Evolutionary conservation across 208 protist genomes (phyloP).

Genomic region (Eutreptiella sp.): DNA sequence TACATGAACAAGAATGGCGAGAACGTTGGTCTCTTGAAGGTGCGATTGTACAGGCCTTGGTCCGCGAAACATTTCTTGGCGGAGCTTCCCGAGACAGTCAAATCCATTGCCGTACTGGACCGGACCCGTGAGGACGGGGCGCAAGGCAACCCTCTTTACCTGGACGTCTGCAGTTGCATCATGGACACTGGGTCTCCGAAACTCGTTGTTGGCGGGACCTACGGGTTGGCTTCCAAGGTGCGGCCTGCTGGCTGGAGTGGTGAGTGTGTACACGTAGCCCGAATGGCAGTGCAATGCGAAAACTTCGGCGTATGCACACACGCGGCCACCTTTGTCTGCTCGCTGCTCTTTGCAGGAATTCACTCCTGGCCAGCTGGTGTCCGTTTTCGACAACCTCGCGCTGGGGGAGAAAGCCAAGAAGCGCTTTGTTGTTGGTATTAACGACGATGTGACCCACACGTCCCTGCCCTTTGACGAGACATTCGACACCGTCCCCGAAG

Average conservation of each 20-base stretch:
- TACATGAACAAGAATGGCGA: conserved; percentile 37
- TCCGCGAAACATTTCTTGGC: conserved; percentile 33
- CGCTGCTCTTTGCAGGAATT: no score
- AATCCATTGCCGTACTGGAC: conserved; percentile 51
- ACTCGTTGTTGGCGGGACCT: conserved; percentile 50
- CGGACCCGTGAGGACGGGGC: conserved; percentile 47
- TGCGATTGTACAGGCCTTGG: conserved; percentile 57
- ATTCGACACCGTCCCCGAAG: conserved; percentile 38
- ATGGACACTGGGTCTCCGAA: background rate
- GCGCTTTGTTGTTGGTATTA: conserved; percentile 59
- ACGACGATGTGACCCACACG: conserved; percentile 54
- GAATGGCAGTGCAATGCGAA: no score
- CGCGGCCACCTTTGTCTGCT: no score
- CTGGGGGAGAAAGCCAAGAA: conserved; percentile 35
- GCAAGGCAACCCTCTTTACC: conserved; percentile 54
- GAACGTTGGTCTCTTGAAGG: conserved; percentile 58
- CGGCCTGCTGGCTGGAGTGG: no score
- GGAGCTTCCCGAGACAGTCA: conserved; percentile 42
- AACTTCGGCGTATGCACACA: no score
- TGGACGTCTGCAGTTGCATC: conserved; percentile 48
- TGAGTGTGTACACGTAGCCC: no score
- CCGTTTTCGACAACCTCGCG: conserved; percentile 59
- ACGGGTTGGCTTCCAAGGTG: conserved; percentile 56
- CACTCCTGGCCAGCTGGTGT: conserved; percentile 41
- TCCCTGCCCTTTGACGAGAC: conserved; percentile 34